These are phyloP conservation scores for Starmerella powellii DNA, from an alignment of 805 yeast species.

Conservation along the genomic window DNA sequence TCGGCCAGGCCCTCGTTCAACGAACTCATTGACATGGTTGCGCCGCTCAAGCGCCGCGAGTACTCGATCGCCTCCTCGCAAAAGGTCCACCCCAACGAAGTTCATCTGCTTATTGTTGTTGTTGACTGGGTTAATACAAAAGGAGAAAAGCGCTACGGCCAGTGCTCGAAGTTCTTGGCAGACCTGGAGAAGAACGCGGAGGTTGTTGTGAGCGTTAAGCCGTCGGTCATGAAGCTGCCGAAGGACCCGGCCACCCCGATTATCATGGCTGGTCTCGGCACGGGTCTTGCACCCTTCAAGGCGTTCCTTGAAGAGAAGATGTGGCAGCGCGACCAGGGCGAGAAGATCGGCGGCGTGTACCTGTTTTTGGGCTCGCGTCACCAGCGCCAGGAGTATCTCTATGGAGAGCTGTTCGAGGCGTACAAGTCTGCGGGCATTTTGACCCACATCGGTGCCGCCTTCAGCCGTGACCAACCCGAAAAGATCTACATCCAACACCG, in stretches of 20 bases:
- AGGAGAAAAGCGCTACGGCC: conserved; percentile 83
- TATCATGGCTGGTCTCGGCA: conserved; percentile 94
- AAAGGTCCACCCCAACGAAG: conserved; percentile 78
- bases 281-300: conserved; percentile 96
- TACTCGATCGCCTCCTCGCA: conserved; percentile 96
- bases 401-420: conserved; percentile 97
- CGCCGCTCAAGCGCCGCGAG: conserved; percentile 91
- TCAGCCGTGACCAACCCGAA: conserved; percentile 92
- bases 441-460: conserved; percentile 94
- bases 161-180: conserved; percentile 81
- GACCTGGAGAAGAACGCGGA: conserved; percentile 71
- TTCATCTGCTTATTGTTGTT: conserved; percentile 83
- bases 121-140: conserved; percentile 82
- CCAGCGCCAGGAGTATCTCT: conserved; percentile 84
- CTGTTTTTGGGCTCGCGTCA: conserved; percentile 90
- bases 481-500: conserved; percentile 92
- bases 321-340: conserved; percentile 84
- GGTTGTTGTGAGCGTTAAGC: conserved; percentile 86
- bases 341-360: conserved; percentile 77
- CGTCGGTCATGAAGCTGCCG: conserved; percentile 94
- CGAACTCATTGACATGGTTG: conserved; percentile 58
- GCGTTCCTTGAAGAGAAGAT: conserved; percentile 92
- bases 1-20: conserved; percentile 67
- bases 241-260: conserved; percentile 77
- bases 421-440: conserved; percentile 81